Evolutionary conservation across 2,329 filamentous ascomycete species (phyloP).

Genomic region (Botrytis galanthina): DNA sequence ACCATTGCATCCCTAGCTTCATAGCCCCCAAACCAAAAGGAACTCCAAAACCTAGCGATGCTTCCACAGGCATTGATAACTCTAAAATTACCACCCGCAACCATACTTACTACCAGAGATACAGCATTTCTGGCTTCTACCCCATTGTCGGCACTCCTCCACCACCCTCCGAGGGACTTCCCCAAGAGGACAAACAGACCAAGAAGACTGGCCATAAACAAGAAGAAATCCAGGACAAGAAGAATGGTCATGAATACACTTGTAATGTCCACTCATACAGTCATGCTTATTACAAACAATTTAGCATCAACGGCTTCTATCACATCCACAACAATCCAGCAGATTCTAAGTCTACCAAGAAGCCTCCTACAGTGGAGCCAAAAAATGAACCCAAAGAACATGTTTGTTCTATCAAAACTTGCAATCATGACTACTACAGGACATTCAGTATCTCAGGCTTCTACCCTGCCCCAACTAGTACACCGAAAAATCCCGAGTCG

Average conservation of each 20-base stretch:
- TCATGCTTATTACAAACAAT: not conserved
- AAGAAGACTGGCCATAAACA: not conserved
- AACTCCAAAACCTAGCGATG: accelerated
- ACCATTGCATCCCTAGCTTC: not conserved
- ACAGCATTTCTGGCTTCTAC: not conserved
- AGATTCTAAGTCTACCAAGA: not conserved
- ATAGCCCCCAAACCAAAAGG: too few species aligned
- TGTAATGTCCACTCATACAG: not conserved
- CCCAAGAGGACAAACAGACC: too few species aligned
- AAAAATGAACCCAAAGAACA: not conserved
- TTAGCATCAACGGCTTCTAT: not conserved
- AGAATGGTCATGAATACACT: not conserved
- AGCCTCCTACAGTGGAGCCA: not conserved
- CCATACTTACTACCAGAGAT: not conserved
- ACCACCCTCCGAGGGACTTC: not conserved
- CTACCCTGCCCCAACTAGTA: too few species aligned
- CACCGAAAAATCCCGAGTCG: too few species aligned
- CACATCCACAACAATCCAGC: not conserved
- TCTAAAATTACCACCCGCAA: not conserved
- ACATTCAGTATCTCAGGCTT: not conserved
- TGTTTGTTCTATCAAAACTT: not conserved
- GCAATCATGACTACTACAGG: not conserved
- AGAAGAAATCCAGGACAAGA: too few species aligned
- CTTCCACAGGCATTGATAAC: not conserved
- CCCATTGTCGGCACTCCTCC: not conserved